Conservation (phyloP, 805 yeast genomes). For the Yamadazyma kitorensis region DNA sequence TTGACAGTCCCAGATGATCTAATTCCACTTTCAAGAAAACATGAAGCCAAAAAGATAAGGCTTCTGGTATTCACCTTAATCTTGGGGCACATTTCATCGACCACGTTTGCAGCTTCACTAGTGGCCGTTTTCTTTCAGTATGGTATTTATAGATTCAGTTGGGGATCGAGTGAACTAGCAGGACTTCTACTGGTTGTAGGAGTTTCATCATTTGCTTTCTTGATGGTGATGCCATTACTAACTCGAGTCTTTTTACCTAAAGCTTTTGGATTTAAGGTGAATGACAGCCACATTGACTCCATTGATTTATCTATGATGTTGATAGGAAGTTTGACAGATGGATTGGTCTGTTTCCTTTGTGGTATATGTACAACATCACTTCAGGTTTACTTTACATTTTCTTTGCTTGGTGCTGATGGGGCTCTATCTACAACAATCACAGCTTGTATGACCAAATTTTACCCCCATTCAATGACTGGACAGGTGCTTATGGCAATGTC, state of each 20-base stretch:
- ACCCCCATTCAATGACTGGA: conserved; percentile 30
- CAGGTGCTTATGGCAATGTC: conserved; percentile 9
- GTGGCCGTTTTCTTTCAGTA: conserved; percentile 4
- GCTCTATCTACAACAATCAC: conserved; percentile 54
- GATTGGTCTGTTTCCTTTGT: not conserved
- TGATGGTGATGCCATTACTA: conserved; percentile 5
- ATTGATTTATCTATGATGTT: conserved; percentile 7
- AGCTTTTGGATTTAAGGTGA: conserved; percentile 4
- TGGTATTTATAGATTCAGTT: conserved; percentile 3
- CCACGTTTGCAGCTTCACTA: not conserved
- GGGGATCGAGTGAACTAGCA: conserved; percentile 5
- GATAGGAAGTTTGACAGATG: conserved; percentile 1
- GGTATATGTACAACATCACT: not conserved
- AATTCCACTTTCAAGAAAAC: conserved; percentile 2
- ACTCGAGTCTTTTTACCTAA: conserved; percentile 3
- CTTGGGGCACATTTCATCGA: not conserved
- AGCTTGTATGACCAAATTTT: conserved; percentile 57
- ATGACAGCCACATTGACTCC: conserved; percentile 6
- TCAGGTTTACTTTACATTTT: not conserved
- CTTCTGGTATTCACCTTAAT: conserved; percentile 6
- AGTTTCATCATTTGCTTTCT: not conserved
- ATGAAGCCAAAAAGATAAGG: conserved; percentile 1
- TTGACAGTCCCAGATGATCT: conserved; percentile 3
- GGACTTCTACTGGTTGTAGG: not conserved
- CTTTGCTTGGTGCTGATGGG: conserved; percentile 45